Conservation (phyloP, 2,329 filamentous ascomycete species). For the Alternaria arbusti region DNA sequence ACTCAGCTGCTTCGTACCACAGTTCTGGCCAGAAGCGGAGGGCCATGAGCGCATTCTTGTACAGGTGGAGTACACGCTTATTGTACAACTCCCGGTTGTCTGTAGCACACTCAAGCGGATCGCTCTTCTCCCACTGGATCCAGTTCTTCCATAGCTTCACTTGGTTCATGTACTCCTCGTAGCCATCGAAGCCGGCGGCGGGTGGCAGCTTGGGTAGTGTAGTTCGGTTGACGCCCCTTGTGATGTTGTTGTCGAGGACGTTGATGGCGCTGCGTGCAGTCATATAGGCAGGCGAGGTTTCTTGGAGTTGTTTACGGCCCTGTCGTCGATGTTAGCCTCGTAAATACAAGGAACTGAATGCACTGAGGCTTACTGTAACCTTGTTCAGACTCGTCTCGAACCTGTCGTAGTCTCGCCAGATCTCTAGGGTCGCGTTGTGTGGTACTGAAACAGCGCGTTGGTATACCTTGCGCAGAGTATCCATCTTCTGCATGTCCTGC, state of each 20-base stretch:
- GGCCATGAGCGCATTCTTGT: constrained; percentile 92
- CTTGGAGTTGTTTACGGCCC: constrained; percentile 93
- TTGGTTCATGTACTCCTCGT: constrained; percentile 82
- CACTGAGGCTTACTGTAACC: constrained; percentile 70
- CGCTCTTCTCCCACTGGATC: constrained; percentile 94
- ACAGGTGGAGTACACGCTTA: constrained; percentile 83
- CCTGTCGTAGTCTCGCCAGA: constrained; percentile 98
- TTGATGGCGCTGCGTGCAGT: constrained; percentile 90
- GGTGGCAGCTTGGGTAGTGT: constrained; percentile 84
- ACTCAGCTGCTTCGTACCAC: constrained; percentile 94
- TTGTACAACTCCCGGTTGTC: constrained; percentile 80
- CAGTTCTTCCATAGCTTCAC: constrained; percentile 90
- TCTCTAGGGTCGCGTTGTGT: constrained; percentile 77
- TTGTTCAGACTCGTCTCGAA: constrained; percentile 97
- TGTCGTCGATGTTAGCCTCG: constrained; percentile 48
- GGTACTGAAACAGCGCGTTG: constrained; percentile 88
- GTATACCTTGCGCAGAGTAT: constrained; percentile 87
- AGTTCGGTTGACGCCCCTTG: constrained; percentile 74
- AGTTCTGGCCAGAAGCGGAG: constrained; percentile 94
- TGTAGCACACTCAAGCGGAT: constrained; percentile 82
- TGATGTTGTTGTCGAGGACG: constrained; percentile 90
- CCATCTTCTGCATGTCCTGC: constrained; percentile 99
- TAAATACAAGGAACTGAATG: background rate
- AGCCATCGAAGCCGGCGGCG: constrained; percentile 82
- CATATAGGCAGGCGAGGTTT: constrained; percentile 93